phyloP scores from a whole-genome alignment of 2,329 filamentous ascomycete genomes.

The Tolypocladium inflatum region DNA sequence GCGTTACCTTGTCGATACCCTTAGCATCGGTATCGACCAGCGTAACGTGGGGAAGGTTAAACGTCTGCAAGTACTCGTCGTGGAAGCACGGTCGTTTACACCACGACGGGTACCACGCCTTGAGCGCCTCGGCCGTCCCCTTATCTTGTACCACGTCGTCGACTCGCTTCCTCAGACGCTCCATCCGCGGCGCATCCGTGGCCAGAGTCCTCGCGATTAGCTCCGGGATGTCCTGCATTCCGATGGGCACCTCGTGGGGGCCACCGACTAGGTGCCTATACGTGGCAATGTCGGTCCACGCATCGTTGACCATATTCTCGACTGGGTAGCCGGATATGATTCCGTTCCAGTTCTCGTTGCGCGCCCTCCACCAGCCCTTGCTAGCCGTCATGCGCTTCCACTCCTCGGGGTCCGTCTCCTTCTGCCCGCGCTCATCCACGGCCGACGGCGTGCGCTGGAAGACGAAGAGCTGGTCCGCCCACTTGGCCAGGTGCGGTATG shows the following conservation, averaged over 20 bases:
- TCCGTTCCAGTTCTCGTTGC: slow-evolving; percentile 13
- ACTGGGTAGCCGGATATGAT: slow-evolving; percentile 31
- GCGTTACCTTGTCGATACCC: slow-evolving; percentile 36
- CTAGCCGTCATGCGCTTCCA: slow-evolving; percentile 25
- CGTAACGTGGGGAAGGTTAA: slow-evolving; percentile 49
- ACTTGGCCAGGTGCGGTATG: slow-evolving; percentile 34
- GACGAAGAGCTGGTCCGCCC: slow-evolving; percentile 41
- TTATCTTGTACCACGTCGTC: slow-evolving; percentile 43
- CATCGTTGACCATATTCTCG: slow-evolving; percentile 37
- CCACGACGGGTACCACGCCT: slow-evolving; percentile 51
- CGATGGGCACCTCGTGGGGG: slow-evolving; percentile 7
- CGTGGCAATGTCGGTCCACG: slow-evolving; percentile 26
- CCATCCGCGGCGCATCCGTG: slow-evolving; percentile 30
- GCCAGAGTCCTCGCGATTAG: slow-evolving; percentile 23
- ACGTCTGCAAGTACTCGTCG: slow-evolving; percentile 47
- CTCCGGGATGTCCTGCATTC: slow-evolving; percentile 12
- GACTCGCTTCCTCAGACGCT: slow-evolving; percentile 35
- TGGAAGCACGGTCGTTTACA: slow-evolving; percentile 57
- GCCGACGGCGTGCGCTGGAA: slow-evolving; percentile 44
- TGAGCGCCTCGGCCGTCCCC: slow-evolving; percentile 39
- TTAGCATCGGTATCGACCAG: slow-evolving; percentile 50
- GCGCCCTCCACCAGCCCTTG: slow-evolving; percentile 39
- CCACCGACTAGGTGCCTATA: slow-evolving; percentile 27
- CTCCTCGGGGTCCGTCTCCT: slow-evolving; percentile 28
- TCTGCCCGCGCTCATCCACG: slow-evolving; percentile 27